phyloP scores from a whole-genome alignment of 1,284 basidiomycete genomes.

The Hypsizygus ulmarius region DNA sequence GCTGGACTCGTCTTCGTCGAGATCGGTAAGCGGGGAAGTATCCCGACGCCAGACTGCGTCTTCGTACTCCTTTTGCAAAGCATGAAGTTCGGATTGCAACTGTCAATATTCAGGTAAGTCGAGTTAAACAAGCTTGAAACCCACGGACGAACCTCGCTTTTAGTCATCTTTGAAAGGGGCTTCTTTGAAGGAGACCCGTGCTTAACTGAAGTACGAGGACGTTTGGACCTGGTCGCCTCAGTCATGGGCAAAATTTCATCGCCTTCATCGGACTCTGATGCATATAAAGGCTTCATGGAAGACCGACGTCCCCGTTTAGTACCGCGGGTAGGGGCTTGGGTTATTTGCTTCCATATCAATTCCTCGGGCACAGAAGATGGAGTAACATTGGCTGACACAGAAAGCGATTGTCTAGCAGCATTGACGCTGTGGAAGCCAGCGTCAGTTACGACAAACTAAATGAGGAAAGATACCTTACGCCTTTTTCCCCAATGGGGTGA shows the following conservation, averaged over 20 bases:
- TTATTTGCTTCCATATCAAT: slow-evolving; percentile 35
- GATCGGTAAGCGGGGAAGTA: slow-evolving; percentile 30
- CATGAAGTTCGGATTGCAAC: slow-evolving; percentile 20
- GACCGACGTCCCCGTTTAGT: slow-evolving; percentile 14
- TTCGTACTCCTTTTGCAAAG: slow-evolving; percentile 18
- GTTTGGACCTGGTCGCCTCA: slow-evolving; percentile 18
- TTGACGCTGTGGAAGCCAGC: slow-evolving; percentile 26
- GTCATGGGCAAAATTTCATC: slow-evolving; percentile 13
- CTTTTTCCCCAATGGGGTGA: slow-evolving; percentile 46
- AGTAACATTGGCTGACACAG: slow-evolving; percentile 20
- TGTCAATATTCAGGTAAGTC: slow-evolving; percentile 6
- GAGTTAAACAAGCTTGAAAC: background rate
- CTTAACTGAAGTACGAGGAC: slow-evolving; percentile 23
- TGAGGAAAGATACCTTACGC: slow-evolving; percentile 29
- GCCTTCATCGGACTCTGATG: slow-evolving; percentile 1
- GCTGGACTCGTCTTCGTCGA: slow-evolving; percentile 28
- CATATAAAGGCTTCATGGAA: slow-evolving; percentile 3
- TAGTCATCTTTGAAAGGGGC: slow-evolving; percentile 34
- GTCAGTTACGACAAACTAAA: background rate
- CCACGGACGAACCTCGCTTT: slow-evolving; percentile 35
- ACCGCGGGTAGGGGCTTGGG: slow-evolving; percentile 14
- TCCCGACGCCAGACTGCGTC: slow-evolving; percentile 16
- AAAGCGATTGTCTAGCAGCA: slow-evolving; percentile 33
- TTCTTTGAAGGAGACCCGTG: slow-evolving; percentile 14
- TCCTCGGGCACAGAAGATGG: slow-evolving; percentile 31